Evolutionary conservation across 768 basidiomycete species (phyloP), one percentile per base, ranked within the genome.

Genomic region (Russula sp.): DNA sequence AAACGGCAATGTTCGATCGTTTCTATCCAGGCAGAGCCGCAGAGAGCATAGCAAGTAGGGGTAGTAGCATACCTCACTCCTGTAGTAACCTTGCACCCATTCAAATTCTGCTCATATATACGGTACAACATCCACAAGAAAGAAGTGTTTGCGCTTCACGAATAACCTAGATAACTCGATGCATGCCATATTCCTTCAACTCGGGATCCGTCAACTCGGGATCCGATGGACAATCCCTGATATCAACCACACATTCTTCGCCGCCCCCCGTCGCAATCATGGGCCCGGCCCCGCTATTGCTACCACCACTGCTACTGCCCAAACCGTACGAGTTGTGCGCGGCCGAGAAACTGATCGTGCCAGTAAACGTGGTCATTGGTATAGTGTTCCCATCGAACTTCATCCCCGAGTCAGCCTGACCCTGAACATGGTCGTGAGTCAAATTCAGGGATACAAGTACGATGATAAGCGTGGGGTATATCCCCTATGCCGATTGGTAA

Each of bases 391-490:
- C n/a, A 14, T 37, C 16, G n/a, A 58, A 58, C 56, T 53, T 53
- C 40, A 63, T 47, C 11, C 16, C 44, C 20, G 62, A 20, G 22
- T 53, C 56, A 16, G 11, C 20, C 35, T 13, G 32, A 18, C 57
- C 51, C 51, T 48, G 56, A 13, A 16, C 18, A 20, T 22, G 56
- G 20, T 64, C 58, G 22, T 53, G 66, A 27, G 53, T 65, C 11
- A 49, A 7, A 56, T 75, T 69, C 35, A 68, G 60, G 18, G 70
- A 65, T 56, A 71, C 71, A 35, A 75, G 73, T 40, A 70, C 69
- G 47, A 66, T 63, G 48, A 66, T 66, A 2, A 66, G 48, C 1
- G 65, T 66, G 4, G 62, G 65, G 49, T 66, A 63, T 63, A 66
- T 63, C 6, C 65, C 62, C 62, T 66, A 13, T 2, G 1, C n/a